Percentiles rank a stretch among this genome's conserved stretches.
phyloP scores from a whole-genome alignment of 2,329 filamentous ascomycete species.

The Calonectria crousiana region DNA sequence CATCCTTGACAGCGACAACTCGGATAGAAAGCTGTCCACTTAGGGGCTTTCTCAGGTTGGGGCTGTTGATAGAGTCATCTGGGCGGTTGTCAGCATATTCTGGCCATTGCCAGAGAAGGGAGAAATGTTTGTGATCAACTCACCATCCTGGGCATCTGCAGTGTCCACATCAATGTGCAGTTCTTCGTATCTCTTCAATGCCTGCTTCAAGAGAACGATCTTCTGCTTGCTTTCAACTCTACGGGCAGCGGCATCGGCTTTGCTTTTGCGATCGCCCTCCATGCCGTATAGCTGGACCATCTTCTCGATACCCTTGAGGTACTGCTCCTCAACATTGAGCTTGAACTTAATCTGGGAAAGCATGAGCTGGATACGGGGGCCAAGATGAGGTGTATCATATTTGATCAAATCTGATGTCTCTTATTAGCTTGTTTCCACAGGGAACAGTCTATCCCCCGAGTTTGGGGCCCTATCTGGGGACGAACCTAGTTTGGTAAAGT shows the following conservation, averaged over 20 bases:
- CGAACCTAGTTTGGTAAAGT: constrained; percentile 96
- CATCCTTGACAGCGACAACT: constrained; percentile 90
- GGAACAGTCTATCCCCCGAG: background rate
- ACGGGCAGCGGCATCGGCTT: constrained; percentile 89
- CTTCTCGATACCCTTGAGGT: constrained; percentile 98
- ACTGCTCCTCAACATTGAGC: constrained; percentile 98
- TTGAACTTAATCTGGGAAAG: constrained; percentile 99
- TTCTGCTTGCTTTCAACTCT: constrained; percentile 97
- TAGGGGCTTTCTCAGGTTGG: constrained; percentile 95
- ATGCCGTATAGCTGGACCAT: constrained; percentile 98
- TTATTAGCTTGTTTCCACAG: constrained; percentile 21
- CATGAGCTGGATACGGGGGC: constrained; percentile 98
- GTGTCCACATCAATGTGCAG: constrained; percentile 93
- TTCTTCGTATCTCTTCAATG: constrained; percentile 96
- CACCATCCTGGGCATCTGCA: constrained; percentile 84
- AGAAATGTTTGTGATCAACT: constrained; percentile 43
- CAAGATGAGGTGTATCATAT: constrained; percentile 95
- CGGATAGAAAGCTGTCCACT: constrained; percentile 90
- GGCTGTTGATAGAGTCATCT: constrained; percentile 98
- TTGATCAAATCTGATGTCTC: constrained; percentile 86
- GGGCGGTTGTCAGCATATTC: constrained; percentile 34
- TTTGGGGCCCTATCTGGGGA: constrained; percentile 27
- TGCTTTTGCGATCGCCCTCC: constrained; percentile 97
- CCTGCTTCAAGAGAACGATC: constrained; percentile 94
- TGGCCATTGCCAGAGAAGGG: background rate